Evolutionary conservation across 768 basidiomycete genomes (phyloP), one percentile per base, ranked within the genome.

Genomic region (Grammothele lineata): DNA sequence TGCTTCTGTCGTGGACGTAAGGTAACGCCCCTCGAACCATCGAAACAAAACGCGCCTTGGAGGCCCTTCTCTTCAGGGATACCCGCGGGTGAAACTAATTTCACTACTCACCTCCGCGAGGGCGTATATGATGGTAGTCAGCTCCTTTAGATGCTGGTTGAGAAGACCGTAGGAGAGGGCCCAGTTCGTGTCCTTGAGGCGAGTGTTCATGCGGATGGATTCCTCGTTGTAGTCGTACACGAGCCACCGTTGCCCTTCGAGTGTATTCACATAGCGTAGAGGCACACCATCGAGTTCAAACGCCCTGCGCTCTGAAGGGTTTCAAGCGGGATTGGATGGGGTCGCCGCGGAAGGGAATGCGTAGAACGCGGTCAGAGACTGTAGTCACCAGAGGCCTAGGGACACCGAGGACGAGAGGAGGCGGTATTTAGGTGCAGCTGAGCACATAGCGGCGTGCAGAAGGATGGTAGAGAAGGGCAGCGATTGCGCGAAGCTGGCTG

Each of bases 1-100:
- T 63, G 35, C 87, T 78, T 50, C 72, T 67, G 51, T 83, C 63
- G 0, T 76, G 67, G 81, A 81, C 2, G 80, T 75, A 8, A 93
- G 67, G 62, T 78, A 93, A 21, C 92, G 58, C 0, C 92, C 89
- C 56, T 91, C 86, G 45, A 83, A 81, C 43, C 86, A 68, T 27
- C 92, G 71, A 66, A 88, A 93, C 4, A 92, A 70, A 61, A 89
- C 38, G 90, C 84, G 4, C 84, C 87, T 79, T 90, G 58, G 8
- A 51, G 8, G 14, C 8, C 27, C 27, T 7, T 30, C 14, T n/a
- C 27, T 30, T 30, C 8, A 30, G 14, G 8, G 14, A 7, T 30
- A 7, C 14, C 7, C 27, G 27, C 27, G 27, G 27, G 8, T n/a
- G n/a, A n/a, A n/a, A n/a, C n/a, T n/a, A n/a, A n/a, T n/a, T n/a